Evolutionary conservation across 2,329 filamentous ascomycete genomes (phyloP).

Genomic region (Penicillium glabrum): DNA sequence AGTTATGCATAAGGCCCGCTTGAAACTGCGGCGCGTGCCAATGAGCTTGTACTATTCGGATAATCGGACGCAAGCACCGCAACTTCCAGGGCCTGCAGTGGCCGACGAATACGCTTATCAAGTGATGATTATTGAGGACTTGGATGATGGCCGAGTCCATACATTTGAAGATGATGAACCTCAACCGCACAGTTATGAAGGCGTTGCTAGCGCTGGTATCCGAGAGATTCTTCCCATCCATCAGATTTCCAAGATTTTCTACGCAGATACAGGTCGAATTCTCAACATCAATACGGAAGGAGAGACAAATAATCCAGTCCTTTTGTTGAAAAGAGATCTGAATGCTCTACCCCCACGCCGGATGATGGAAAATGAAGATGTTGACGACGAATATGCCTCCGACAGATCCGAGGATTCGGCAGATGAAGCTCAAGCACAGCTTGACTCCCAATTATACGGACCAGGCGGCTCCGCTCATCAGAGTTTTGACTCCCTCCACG

Average conservation of each 20-base stretch:
- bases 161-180: conserved; percentile 61
- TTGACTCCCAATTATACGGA: conserved; percentile 39
- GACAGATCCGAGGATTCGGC: conserved; percentile 34
- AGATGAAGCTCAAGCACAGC: conserved; percentile 43
- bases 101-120: conserved; percentile 74
- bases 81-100: conserved; percentile 43
- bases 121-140: conserved; percentile 77
- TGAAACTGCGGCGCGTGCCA: conserved; percentile 74
- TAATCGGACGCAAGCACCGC: conserved; percentile 11
- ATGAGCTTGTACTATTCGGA: conserved; percentile 47
- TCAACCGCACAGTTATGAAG: conserved; percentile 60
- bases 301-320: conserved; percentile 69
- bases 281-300: conserved; percentile 74
- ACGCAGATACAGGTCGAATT: conserved; percentile 85
- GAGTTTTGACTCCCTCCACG: conserved; percentile 26
- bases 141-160: conserved; percentile 70
- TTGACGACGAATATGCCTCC: conserved; percentile 31
- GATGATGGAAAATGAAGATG: conserved; percentile 53
- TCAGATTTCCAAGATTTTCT: conserved; percentile 86
- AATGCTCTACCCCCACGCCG: conserved; percentile 62
- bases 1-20: conserved; percentile 86
- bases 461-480: not conserved
- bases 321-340: conserved; percentile 71
- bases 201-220: conserved; percentile 62
- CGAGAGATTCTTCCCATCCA: conserved; percentile 68